phyloP scores from a whole-genome alignment of 768 basidiomycete species.

The Mycena kentingensis region DNA sequence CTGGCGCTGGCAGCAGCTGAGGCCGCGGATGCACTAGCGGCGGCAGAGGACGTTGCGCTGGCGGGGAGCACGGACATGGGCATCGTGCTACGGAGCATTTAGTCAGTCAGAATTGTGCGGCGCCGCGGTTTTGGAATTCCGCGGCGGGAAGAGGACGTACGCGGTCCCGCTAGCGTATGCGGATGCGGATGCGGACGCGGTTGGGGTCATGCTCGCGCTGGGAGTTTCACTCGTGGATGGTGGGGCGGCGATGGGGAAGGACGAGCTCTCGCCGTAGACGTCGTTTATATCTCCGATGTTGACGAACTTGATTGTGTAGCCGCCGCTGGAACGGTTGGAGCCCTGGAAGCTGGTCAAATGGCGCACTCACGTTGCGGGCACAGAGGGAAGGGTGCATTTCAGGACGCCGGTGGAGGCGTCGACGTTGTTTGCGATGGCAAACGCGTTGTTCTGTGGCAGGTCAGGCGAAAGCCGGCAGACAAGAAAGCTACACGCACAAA shows the following conservation, averaged over 20 bases:
- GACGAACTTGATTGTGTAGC: conserved; percentile 19
- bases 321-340: conserved; percentile 1
- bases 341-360: not conserved
- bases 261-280: conserved; percentile 5
- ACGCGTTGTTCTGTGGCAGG: not conserved
- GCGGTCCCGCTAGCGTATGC: not conserved
- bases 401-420: not conserved
- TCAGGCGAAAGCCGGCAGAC: not conserved
- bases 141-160: not conserved
- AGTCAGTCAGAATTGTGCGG: not conserved
- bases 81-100: not conserved
- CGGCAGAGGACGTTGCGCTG: not conserved
- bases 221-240: conserved; percentile 4
- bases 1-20: conserved; percentile 1
- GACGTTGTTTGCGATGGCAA: conserved; percentile 22
- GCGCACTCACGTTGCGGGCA: not conserved
- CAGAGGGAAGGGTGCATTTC: conserved; percentile 2
- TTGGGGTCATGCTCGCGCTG: not conserved
- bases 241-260: conserved; percentile 12
- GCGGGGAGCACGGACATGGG: not conserved
- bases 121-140: not conserved
- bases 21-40: not conserved
- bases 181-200: not conserved
- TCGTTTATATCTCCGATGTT: conserved; percentile 17
- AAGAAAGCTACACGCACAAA: conserved; percentile 2